Evolutionary conservation across 345 rosid species (phyloP), one percentile per base, ranked within the genome.

Genomic region (Populus ilicifolia): DNA sequence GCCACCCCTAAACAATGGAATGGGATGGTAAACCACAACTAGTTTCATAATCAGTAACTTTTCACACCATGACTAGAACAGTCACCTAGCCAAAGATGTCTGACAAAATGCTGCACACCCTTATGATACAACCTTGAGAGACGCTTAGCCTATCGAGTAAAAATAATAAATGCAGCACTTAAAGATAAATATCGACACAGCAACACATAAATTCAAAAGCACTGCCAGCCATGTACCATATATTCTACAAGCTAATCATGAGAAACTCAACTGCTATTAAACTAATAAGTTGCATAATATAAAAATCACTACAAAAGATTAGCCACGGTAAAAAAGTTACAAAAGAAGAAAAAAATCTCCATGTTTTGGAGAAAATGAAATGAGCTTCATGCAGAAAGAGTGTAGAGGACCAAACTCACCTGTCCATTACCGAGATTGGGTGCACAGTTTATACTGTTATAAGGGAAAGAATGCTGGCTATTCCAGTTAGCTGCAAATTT

Each of bases 351-450:
- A 73, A 20, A 36, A 27, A 36, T 71, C 41, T 43, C 16, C 33
- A 67, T 43, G 43, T 36, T 69, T 54, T 6, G 30, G n/a, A 71
- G 75, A 38, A 18, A 69, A 75, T 44, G 20, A 46, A 68, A 67
- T 21, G 5, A 81, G 74, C 64, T 25, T 20, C 62, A 73, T 54
- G 0, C 7, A 29, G 27, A 41, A 75, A 80, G 35, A 54, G 23
- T n/a, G 11, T 39, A 52, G 69, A 7, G 48, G 69, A 27, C 63
- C 74, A 52, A 76, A 78, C 89, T 80, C 75, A 89, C 92, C 90
- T 73, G 80, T 68, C 73, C 75, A 66, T 61, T 64, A 48, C 75
- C 27, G 54, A 66, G 75, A 68, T 74, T 70, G 72, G 36, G 23
- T 4, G 80, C 48, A 80, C 76, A 56, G 25, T 71, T 38, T 70